These are phyloP conservation scores for Monilinia aucupariae DNA, from an alignment of 2,329 filamentous ascomycete genomes.

Conservation along the genomic window DNA sequence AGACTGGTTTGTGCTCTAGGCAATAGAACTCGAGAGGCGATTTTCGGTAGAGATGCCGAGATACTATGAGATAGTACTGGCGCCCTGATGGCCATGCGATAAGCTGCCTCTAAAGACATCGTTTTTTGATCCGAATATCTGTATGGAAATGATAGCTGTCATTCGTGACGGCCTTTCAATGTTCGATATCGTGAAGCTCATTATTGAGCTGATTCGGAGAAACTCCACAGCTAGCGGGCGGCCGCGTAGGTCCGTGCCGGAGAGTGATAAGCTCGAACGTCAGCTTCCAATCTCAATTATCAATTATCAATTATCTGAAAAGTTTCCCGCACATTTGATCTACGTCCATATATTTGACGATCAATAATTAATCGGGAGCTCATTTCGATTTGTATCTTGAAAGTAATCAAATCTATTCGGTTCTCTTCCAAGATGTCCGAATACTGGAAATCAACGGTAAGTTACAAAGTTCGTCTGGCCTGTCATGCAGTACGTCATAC, in stretches of 20 bases:
- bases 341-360: background rate
- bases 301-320: background rate
- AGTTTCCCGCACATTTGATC: background rate
- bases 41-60: conserved; percentile 17
- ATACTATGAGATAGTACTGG: conserved; percentile 25
- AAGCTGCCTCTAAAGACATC: conserved; percentile 28
- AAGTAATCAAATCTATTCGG: background rate
- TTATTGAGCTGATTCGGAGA: conserved; percentile 1
- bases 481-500: conserved; percentile 7
- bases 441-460: conserved; percentile 92
- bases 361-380: background rate
- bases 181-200: background rate
- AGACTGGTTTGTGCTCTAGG: conserved; percentile 24
- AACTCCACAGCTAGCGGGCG: conserved; percentile 3
- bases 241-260: background rate
- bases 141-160: background rate
- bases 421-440: conserved; percentile 65
- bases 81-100: conserved; percentile 25
- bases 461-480: conserved; percentile 22
- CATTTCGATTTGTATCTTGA: background rate
- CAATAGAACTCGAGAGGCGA: conserved; percentile 22
- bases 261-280: background rate
- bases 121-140: conserved; percentile 5
- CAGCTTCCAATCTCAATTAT: background rate
- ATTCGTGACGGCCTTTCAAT: conserved; percentile 1